Conservation (phyloP, 192 early-diverging fungal species). For the Haplosporangium gracile region DNA sequence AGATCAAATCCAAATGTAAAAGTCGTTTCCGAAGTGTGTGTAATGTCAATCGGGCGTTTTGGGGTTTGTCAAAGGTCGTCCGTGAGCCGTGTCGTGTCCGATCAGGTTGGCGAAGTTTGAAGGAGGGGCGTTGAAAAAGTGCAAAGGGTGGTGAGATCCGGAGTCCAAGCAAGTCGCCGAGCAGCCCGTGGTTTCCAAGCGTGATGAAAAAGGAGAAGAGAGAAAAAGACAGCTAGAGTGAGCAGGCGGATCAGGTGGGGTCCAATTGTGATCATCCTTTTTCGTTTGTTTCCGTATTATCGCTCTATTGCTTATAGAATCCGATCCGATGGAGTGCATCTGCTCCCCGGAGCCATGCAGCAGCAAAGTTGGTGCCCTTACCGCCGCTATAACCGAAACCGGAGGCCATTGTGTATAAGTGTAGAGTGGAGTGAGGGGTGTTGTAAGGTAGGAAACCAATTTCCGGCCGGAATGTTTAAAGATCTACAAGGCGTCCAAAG, state of each 20-base stretch:
- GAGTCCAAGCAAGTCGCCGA: neutral
- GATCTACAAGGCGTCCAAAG: neutral
- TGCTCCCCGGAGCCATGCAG: neutral
- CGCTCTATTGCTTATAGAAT: neutral
- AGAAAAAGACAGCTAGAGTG: neutral
- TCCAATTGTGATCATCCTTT: neutral
- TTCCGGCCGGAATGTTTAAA: neutral
- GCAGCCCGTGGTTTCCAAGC: neutral
- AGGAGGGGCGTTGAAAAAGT: neutral
- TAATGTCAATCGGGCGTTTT: neutral
- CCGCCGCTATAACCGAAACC: constrained; percentile 80
- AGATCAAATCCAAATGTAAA: neutral
- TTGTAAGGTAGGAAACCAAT: neutral
- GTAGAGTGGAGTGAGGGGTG: constrained; percentile 3
- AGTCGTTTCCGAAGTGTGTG: neutral
- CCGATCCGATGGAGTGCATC: neutral
- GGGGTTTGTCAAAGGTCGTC: neutral
- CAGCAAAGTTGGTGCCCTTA: neutral
- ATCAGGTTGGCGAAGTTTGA: neutral
- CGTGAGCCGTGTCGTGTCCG: neutral
- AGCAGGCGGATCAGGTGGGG: neutral
- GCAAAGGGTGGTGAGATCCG: neutral
- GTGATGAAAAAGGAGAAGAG: neutral
- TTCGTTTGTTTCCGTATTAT: neutral
- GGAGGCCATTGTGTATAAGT: constrained; percentile 63